A percentile compares a stretch with the other conserved stretches of the same genome.
Evolutionary conservation across 2,329 filamentous ascomycete species (phyloP).

Genomic region (Penicillium occitanis): DNA sequence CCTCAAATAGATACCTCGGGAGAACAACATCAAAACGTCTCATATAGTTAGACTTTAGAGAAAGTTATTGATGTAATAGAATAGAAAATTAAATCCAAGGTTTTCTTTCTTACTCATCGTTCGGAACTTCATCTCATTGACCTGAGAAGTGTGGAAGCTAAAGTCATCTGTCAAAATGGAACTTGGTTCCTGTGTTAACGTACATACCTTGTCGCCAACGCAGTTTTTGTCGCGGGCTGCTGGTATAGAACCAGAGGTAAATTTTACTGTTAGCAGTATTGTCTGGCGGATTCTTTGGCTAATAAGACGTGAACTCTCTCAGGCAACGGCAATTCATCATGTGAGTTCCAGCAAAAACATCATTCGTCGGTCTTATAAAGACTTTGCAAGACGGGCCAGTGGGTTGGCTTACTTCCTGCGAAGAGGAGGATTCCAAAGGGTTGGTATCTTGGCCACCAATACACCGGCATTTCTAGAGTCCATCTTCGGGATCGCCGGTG

Average conservation of each 20-base stretch:
- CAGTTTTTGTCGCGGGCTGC: constrained; percentile 86
- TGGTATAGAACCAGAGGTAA: constrained; percentile 75
- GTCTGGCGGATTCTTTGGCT: too few species aligned
- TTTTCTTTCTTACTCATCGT: too few species aligned
- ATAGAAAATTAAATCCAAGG: too few species aligned
- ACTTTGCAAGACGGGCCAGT: constrained; percentile 79
- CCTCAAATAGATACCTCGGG: too few species aligned
- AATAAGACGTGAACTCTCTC: too few species aligned
- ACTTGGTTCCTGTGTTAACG: too few species aligned
- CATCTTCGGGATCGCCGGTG: constrained; percentile 81
- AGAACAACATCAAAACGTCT: too few species aligned
- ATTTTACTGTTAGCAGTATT: constrained; percentile 22
- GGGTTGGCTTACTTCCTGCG: constrained; percentile 84
- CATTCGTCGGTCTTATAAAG: constrained; percentile 73
- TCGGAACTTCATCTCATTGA: too few species aligned
- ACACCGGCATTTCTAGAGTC: constrained; percentile 91
- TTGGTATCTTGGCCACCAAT: constrained; percentile 86
- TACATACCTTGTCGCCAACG: constrained; percentile 73
- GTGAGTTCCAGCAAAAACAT: constrained; percentile 72
- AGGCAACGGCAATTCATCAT: constrained; percentile 69
- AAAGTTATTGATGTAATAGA: too few species aligned
- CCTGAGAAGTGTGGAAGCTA: too few species aligned
- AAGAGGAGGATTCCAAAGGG: constrained; percentile 69
- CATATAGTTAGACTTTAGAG: too few species aligned
- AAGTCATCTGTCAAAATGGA: too few species aligned